Base-by-base conservation (phyloP, 2,329 filamentous ascomycete species). In the Talaromyces sp. region DNA sequence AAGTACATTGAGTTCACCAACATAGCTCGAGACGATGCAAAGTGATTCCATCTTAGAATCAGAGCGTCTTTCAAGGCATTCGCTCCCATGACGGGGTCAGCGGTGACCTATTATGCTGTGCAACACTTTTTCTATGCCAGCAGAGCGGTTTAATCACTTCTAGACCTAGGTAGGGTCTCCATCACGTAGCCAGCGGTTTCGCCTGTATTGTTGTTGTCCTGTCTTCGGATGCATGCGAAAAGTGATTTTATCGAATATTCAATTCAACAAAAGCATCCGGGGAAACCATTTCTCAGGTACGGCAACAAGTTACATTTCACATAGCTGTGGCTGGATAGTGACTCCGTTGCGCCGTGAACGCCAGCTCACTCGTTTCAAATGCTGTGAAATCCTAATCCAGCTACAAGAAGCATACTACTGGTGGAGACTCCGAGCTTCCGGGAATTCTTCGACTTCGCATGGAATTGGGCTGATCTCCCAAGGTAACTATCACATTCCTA, bases 301-400 rank as follows among this genome's bases (percentile, higher is more conserved):
- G 31, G 73, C 76, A 61, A 81, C 79, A 0, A 75, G 73, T 3
- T 73, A 80, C 67, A 82, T 79, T 65, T 81, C 81, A 4, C 80
- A 83, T 61, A 50, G 14, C 33, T 61, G 45, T 60, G 59, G 45
- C 59, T 27, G 43, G 41, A 61, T 11, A 16, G 33, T 61, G 45
- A 45, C 59, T 61, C 52, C 45, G 59, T 50, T 61, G 59, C 58
- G 79, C 81, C 41, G 81, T 83, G 22, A 56, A 37, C 19, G 33
- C 52, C 13, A 19, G 27, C 50, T 56, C n/a, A 24, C 31, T 19
- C 10, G 31, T 37, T 22, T 24, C n/a, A 39, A 39, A 39, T 56
- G 10, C 33, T 56, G 22, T 9, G 27, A 33, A 11, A 19, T 54
- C 19, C 6, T 9, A 39, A 56, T 22, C 11, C 9, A 24, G 31